Evolutionary conservation across 306 rosid genomes (phyloP), one percentile per base, ranked within the genome.

Genomic region (Styphnolobium japonicum): DNA sequence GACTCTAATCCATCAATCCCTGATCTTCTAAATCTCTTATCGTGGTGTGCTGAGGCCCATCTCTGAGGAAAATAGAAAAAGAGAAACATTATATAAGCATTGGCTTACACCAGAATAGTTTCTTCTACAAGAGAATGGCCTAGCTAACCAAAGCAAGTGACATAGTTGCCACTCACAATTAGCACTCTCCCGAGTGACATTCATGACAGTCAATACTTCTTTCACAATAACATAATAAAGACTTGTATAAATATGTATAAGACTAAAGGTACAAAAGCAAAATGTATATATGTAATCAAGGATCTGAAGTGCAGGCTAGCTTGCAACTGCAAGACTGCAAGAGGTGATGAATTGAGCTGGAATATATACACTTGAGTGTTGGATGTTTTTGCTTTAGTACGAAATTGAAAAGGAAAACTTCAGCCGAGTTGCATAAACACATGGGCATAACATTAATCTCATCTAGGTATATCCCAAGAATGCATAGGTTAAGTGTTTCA

Each of bases 11-110:
- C 77, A 66, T 52, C 80, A 62, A 73, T 75, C 66, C 58, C 79
- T 39, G 68, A 73, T 72, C 88, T 77, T 73, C 83, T 43, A 49
- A 74, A 60, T 81, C 73, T 66, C 69, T 89, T 85, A 91, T 89
- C 97, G 94, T 0, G 93, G 94, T 75, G 90, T 88, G 39, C 93
- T 81, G 65, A 89, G 96, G 63, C 93, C 96, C 71, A 92, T 78
- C 76, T 92, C 98, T 93, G 92, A 80, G 81, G 53, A 77, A 66
- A 73, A 65, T 25, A 19, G 10, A 65, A 65, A 71, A 49, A 53
- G 10, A 71, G 7, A 33, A 69, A 45, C 71, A 65, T 67, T 57
- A 21, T 22, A 63, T 81, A 70, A 69, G 73, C 67, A 73, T 4
- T 9, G 33, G 56, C n/a, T 8, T 51, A 18, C 40, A 67, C 43